A percentile compares a stretch with the other conserved stretches of the same genome.
Evolutionary conservation across 805 yeast species (phyloP).

Genomic region (Priceomyces castillae): DNA sequence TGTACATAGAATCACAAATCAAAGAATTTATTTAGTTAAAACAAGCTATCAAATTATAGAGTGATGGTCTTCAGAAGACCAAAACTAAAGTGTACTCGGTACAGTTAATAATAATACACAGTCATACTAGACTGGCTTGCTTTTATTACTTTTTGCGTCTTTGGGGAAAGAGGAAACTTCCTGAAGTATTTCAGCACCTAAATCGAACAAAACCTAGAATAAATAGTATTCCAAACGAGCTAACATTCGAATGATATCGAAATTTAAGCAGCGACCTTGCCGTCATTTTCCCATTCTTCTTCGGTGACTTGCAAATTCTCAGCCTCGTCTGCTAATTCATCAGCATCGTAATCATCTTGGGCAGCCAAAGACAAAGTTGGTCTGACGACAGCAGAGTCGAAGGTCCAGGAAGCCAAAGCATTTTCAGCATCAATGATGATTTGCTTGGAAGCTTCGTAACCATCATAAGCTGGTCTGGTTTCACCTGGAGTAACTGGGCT

Average conservation of each 20-base stretch:
- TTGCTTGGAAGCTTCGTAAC: constrained; percentile 97
- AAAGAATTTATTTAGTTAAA: not conserved
- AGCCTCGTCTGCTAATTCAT: constrained; percentile 43
- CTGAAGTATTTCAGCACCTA: not conserved
- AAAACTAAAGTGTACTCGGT: not conserved
- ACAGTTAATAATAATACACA: constrained; percentile 3
- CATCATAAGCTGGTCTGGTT: constrained; percentile 97
- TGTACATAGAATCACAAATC: too few relatives aligned
- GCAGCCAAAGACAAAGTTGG: constrained; percentile 78
- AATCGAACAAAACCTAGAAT: constrained; percentile 1
- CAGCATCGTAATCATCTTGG: constrained; percentile 56
- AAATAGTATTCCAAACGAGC: constrained; percentile 1
- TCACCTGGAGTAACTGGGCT: constrained; percentile 99
- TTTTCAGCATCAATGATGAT: constrained; percentile 95
- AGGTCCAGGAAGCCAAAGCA: constrained; percentile 94
- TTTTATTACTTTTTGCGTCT: constrained; percentile 2
- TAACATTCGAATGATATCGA: not conserved
- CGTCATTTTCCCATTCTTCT: constrained; percentile 40
- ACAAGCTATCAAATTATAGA: constrained; percentile 2
- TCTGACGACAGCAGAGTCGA: constrained; percentile 92
- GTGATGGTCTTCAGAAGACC: not conserved
- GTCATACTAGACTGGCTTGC: not conserved
- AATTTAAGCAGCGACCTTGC: constrained; percentile 24
- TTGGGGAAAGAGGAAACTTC: not conserved
- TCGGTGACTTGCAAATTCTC: constrained; percentile 55